Percentiles rank a stretch among this genome's conserved stretches.
Conservation (phyloP, 495 filamentous ascomycete genomes). For the Aspergillus diversus region DNA sequence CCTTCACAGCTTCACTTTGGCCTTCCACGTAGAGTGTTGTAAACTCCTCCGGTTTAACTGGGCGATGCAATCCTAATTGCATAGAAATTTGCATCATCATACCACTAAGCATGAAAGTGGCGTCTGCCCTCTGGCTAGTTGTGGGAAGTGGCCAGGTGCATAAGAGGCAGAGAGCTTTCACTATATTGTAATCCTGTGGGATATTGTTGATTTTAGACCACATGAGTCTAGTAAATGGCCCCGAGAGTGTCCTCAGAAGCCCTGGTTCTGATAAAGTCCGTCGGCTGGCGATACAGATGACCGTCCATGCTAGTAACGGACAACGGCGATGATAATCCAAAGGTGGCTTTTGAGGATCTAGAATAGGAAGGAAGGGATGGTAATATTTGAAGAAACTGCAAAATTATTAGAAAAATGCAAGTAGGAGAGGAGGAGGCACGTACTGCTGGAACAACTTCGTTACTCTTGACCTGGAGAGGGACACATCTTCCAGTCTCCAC, state of each 20-base stretch:
- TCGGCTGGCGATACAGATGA: slow-evolving; percentile 81
- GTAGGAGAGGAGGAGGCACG: neutral
- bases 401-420: slow-evolving; percentile 14
- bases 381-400: slow-evolving; percentile 73
- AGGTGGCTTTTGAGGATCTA: slow-evolving; percentile 70
- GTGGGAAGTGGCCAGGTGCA: slow-evolving; percentile 93
- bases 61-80: slow-evolving; percentile 86
- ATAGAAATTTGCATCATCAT: slow-evolving; percentile 95
- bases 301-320: slow-evolving; percentile 82
- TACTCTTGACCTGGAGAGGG: slow-evolving; percentile 42
- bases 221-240: slow-evolving; percentile 72
- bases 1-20: slow-evolving; percentile 80
- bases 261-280: slow-evolving; percentile 68
- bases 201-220: slow-evolving; percentile 82
- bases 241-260: slow-evolving; percentile 69
- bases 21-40: slow-evolving; percentile 79
- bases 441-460: slow-evolving; percentile 51
- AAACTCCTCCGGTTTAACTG: slow-evolving; percentile 90
- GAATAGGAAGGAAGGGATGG: slow-evolving; percentile 83
- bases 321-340: slow-evolving; percentile 77
- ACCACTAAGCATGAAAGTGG: slow-evolving; percentile 87
- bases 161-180: slow-evolving; percentile 86
- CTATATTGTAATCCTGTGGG: slow-evolving; percentile 82
- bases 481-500: slow-evolving; percentile 50
- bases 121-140: slow-evolving; percentile 81